Conservation (phyloP, 1,139 yeast genomes). For the Candida albicans region DNA sequence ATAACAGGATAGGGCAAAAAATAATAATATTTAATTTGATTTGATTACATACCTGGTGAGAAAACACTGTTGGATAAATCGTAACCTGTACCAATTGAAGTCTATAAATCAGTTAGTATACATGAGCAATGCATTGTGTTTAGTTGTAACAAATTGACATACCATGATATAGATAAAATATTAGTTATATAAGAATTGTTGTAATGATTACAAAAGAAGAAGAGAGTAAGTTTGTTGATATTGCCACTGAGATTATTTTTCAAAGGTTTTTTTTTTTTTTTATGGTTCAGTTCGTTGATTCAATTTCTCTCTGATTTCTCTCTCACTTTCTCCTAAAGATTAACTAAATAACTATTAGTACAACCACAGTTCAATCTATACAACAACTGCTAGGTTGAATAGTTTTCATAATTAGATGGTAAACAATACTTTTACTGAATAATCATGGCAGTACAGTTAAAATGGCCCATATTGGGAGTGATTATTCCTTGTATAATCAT, state of each 20-base stretch:
- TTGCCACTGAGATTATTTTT: neutral
- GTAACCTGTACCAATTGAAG: conserved; percentile 96
- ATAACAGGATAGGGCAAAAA: neutral
- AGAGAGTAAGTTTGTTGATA: no score
- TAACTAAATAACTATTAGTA: no score
- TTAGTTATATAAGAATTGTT: neutral
- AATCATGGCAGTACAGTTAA: conserved; percentile 40
- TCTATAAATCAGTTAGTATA: conserved; percentile 22
- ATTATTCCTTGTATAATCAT: conserved; percentile 66
- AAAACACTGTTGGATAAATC: conserved; percentile 93
- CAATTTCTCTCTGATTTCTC: neutral
- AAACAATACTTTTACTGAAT: no score
- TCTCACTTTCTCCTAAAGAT: neutral
- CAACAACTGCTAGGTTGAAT: no score
- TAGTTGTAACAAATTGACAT: neutral
- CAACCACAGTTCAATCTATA: no score
- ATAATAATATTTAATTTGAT: no score
- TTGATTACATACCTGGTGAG: conserved; percentile 43
- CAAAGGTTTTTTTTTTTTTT: neutral
- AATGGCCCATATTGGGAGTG: conserved; percentile 44
- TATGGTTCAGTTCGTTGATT: neutral
- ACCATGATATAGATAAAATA: neutral
- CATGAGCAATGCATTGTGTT: no score
- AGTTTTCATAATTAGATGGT: no score
- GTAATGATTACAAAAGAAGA: no score